Percentiles rank a stretch among this genome's conserved stretches.
Conservation (phyloP, 768 basidiomycete genomes). For the Strobilomyces confusus region DNA sequence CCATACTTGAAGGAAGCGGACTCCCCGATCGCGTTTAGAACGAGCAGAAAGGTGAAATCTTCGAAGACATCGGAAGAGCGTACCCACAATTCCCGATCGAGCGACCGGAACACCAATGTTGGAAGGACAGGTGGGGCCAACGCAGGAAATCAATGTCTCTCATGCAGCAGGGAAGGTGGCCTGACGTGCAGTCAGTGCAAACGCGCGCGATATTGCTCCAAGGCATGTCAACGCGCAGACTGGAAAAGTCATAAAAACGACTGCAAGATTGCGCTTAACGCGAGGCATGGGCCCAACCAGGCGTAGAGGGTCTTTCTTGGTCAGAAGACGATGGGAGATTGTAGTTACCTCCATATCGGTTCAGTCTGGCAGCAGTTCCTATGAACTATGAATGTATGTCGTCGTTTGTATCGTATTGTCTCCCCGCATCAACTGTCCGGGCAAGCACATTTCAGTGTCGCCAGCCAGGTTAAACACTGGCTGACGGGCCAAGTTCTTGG, state of each 20-base stretch:
- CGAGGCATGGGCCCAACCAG: background rate
- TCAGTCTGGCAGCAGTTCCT: too few species aligned
- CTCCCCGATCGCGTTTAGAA: background rate
- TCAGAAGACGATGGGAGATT: background rate
- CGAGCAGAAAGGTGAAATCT: background rate
- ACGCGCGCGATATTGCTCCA: background rate
- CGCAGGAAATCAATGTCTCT: background rate
- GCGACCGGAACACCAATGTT: background rate
- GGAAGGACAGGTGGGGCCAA: background rate
- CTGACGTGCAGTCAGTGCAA: constrained; percentile 1
- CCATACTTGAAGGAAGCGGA: constrained; percentile 39
- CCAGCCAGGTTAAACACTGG: too few species aligned
- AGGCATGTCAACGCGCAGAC: background rate
- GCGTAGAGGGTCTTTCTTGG: background rate
- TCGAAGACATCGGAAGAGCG: background rate
- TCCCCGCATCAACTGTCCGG: too few species aligned
- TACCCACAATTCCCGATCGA: background rate
- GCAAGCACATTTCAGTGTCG: too few species aligned
- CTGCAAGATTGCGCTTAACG: background rate
- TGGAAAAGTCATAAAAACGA: background rate
- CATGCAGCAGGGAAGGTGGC: background rate
- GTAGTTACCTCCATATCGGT: background rate
- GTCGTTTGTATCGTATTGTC: too few species aligned
- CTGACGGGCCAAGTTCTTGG: too few species aligned
- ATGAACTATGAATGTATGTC: too few species aligned